Percentiles rank a stretch among this genome's conserved stretches.
Conservation (phyloP, 1,284 basidiomycete species). For the Stygiomarasmius scandens region DNA sequence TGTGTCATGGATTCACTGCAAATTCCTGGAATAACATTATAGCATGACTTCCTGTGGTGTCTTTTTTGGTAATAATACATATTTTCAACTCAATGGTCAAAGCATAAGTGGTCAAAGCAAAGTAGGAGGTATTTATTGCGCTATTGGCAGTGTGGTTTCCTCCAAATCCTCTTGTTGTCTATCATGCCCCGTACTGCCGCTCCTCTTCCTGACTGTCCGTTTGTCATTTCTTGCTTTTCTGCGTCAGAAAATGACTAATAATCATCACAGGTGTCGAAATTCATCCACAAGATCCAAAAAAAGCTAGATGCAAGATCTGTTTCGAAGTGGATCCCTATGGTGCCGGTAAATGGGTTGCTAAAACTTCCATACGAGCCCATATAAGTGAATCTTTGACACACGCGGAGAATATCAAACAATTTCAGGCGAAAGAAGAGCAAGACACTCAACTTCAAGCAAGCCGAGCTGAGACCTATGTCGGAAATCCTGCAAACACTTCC, state of each 20-base stretch:
- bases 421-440: not conserved
- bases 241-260: too few species aligned
- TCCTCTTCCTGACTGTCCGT: not conserved
- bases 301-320: not conserved
- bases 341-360: not conserved
- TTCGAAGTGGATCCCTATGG: not conserved
- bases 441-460: not conserved
- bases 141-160: too few species aligned
- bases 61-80: too few species aligned
- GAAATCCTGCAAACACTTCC: not conserved
- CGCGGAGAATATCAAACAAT: not conserved
- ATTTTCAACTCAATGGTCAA: too few species aligned
- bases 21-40: too few species aligned
- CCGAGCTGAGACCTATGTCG: not conserved
- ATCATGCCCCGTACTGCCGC: not conserved
- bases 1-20: too few species aligned
- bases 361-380: not conserved
- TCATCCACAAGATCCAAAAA: not conserved
- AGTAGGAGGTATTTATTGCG: too few species aligned
- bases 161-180: too few species aligned
- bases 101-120: too few species aligned
- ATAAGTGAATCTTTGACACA: not conserved
- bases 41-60: too few species aligned
- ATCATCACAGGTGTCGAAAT: constrained; percentile 3
- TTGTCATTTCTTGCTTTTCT: not conserved